These are phyloP conservation scores for Vigna unguiculata DNA, from an alignment of 306 rosid species.

Conservation along the genomic window DNA sequence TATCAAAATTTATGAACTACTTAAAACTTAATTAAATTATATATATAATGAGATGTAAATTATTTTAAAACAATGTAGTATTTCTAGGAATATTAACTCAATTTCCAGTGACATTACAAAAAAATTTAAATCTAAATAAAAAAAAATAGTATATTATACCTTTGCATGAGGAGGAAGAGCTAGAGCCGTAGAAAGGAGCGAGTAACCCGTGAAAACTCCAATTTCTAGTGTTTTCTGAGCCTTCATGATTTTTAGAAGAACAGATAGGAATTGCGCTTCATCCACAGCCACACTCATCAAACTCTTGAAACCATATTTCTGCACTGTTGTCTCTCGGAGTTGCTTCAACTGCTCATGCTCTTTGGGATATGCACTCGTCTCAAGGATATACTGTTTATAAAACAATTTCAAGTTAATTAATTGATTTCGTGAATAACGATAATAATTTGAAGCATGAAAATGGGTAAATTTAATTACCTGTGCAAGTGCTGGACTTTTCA, in stretches of 20 bases:
- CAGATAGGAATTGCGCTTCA: slow-evolving; percentile 60
- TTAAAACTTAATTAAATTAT: too few relatives aligned
- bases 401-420: neutral
- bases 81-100: too few relatives aligned
- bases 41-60: too few relatives aligned
- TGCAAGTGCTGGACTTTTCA: slow-evolving; percentile 47
- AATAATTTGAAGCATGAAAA: neutral
- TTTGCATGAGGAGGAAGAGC: slow-evolving; percentile 61
- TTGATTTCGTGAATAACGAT: neutral
- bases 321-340: slow-evolving; percentile 54
- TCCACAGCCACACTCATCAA: slow-evolving; percentile 58
- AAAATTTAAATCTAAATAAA: too few relatives aligned
- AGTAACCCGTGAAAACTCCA: slow-evolving; percentile 75
- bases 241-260: slow-evolving; percentile 63
- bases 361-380: slow-evolving; percentile 56
- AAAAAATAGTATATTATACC: slow-evolving; percentile 30
- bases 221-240: slow-evolving; percentile 68
- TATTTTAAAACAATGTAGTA: too few relatives aligned
- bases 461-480: slow-evolving; percentile 31
- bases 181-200: slow-evolving; percentile 72
- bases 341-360: slow-evolving; percentile 64
- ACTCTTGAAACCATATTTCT: slow-evolving; percentile 54
- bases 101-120: too few relatives aligned
- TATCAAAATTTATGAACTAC: too few relatives aligned
- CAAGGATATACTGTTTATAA: slow-evolving; percentile 53